Conservation (phyloP, 2,329 filamentous ascomycete species). For the Clonostachys rosea region DNA sequence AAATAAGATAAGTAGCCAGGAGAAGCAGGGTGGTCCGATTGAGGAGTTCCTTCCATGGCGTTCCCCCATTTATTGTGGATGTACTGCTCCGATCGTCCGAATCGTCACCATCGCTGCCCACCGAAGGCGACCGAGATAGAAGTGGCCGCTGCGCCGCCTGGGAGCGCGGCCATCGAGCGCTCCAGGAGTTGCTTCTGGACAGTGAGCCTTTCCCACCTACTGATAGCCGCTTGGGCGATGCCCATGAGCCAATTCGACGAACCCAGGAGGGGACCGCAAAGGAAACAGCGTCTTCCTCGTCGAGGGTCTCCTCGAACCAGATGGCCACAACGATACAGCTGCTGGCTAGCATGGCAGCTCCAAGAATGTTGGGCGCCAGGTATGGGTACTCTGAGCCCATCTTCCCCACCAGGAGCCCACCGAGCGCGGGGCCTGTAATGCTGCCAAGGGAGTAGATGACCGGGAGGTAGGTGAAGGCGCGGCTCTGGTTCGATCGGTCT, state of each 20-base stretch:
- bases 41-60: constrained; percentile 53
- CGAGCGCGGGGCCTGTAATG: constrained; percentile 89
- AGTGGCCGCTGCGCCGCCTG: constrained; percentile 15
- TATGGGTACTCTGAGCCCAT: constrained; percentile 69
- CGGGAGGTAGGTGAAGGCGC: constrained; percentile 89
- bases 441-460: constrained; percentile 94
- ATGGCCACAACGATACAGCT: constrained; percentile 72
- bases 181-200: constrained; percentile 26
- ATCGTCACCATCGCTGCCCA: constrained; percentile 1
- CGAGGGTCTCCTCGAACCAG: constrained; percentile 77
- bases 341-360: constrained; percentile 64
- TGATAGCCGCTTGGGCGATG: constrained; percentile 17
- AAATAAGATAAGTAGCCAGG: constrained; percentile 82
- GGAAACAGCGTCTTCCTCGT: constrained; percentile 17
- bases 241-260: constrained; percentile 25
- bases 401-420: constrained; percentile 72
- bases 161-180: constrained; percentile 27
- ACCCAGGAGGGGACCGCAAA: constrained; percentile 4
- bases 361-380: constrained; percentile 76
- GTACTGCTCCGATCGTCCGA: constrained; percentile 12
- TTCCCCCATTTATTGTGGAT: constrained; percentile 17
- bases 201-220: constrained; percentile 1
- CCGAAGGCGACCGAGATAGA: constrained; percentile 14
- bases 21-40: constrained; percentile 80
- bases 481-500: constrained; percentile 89